Conservation (phyloP, 768 basidiomycete species). For the Pleurotus eryngii region DNA sequence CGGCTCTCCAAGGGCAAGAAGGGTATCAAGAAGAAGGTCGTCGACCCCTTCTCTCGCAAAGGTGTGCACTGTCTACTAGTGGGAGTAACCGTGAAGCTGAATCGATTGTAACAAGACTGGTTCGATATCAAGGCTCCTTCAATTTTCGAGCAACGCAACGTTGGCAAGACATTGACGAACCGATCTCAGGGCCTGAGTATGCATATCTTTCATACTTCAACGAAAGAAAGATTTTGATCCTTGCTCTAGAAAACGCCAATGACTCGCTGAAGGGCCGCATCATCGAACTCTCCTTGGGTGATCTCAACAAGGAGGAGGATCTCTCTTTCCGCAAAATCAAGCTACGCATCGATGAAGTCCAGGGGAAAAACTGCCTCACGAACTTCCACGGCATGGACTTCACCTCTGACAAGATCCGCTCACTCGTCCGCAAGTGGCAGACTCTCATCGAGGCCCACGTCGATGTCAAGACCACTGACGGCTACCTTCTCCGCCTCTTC, state of each 20-base stretch:
- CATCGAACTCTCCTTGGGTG: conserved; percentile 92
- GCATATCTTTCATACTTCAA: conserved; percentile 21
- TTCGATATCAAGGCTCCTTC: conserved; percentile 99
- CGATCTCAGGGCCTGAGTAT: conserved; percentile 95
- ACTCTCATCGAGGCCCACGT: conserved; percentile 98
- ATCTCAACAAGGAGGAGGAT: conserved; percentile 99
- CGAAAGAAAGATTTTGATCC: neutral
- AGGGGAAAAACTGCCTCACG: conserved; percentile 99
- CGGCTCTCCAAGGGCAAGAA: conserved; percentile 97
- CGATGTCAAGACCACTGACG: conserved; percentile 98
- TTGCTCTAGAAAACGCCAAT: conserved; percentile 84
- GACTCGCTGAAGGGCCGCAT: conserved; percentile 98
- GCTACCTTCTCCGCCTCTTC: conserved; percentile 98
- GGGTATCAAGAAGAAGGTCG: conserved; percentile 99
- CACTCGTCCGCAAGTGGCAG: conserved; percentile 99
- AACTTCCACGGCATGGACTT: conserved; percentile 99
- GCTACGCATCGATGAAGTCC: conserved; percentile 92
- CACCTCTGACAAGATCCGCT: conserved; percentile 99
- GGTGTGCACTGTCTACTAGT: conserved; percentile 45
- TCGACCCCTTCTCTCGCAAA: conserved; percentile 99
- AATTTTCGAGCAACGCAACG: conserved; percentile 93
- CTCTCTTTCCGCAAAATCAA: conserved; percentile 99
- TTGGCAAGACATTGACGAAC: conserved; percentile 99
- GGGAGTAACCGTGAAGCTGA: neutral
- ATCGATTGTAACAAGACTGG: conserved; percentile 67